These are phyloP conservation scores for Leccinum arenicola DNA, from an alignment of 768 basidiomycete genomes.

Conservation along the genomic window DNA sequence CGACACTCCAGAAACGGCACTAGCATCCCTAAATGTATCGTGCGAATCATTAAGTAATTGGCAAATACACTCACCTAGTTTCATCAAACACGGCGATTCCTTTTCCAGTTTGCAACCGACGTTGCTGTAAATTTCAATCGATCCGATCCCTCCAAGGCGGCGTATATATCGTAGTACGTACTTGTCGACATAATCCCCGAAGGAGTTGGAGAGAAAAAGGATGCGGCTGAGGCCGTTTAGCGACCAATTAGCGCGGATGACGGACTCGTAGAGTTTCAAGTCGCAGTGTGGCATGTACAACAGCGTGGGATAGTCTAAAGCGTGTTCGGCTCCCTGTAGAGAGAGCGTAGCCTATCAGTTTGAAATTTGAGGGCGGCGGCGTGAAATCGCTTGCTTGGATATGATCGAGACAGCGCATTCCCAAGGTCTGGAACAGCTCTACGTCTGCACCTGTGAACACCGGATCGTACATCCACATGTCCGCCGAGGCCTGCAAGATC, in stretches of 20 bases:
- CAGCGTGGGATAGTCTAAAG: slow-evolving; percentile 47
- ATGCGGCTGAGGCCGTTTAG: slow-evolving; percentile 42
- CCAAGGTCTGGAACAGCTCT: slow-evolving; percentile 42
- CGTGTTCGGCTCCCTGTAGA: slow-evolving; percentile 34
- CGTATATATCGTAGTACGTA: slow-evolving; percentile 31
- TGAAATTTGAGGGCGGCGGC: slow-evolving; percentile 1
- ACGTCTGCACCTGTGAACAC: slow-evolving; percentile 65
- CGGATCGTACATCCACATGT: slow-evolving; percentile 65
- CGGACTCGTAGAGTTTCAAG: slow-evolving; percentile 61
- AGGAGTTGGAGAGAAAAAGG: slow-evolving; percentile 62
- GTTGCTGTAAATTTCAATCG: slow-evolving; percentile 39
- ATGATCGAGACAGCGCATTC: slow-evolving; percentile 37
- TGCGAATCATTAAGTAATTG: slow-evolving; percentile 2
- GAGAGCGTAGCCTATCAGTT: slow-evolving; percentile 11
- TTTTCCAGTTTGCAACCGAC: slow-evolving; percentile 47
- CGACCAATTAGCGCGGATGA: slow-evolving; percentile 63
- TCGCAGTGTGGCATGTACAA: slow-evolving; percentile 83
- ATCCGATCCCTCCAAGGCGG: background rate
- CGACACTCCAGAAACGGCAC: slow-evolving; percentile 47
- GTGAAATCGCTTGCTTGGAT: slow-evolving; percentile 47
- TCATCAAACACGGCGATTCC: slow-evolving; percentile 51
- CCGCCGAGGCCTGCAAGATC: slow-evolving; percentile 40
- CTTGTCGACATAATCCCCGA: slow-evolving; percentile 68
- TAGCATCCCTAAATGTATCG: slow-evolving; percentile 27
- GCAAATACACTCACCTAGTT: slow-evolving; percentile 45